Conservation (phyloP, 225 moss, liverwort and hornwort species). For the Pseudoscleropodium purum region DNA sequence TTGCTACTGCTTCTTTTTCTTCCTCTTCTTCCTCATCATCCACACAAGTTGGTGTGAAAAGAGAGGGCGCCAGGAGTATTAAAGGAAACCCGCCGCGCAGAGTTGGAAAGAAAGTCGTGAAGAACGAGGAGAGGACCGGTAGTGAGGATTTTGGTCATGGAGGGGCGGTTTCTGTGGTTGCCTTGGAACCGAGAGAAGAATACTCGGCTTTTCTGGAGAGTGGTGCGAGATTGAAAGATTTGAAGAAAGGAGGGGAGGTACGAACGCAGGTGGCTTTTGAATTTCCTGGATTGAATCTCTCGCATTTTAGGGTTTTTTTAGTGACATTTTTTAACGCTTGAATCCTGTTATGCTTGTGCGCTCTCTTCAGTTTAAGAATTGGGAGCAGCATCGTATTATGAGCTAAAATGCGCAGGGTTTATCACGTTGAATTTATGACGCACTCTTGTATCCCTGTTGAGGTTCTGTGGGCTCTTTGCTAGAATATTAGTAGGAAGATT, state of each 20-base stretch:
- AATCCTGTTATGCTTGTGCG: background rate
- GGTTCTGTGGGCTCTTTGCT: background rate
- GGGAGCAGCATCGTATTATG: no score
- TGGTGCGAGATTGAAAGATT: slow-evolving; percentile 18
- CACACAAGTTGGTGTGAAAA: background rate
- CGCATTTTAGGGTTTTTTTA: background rate
- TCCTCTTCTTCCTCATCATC: background rate
- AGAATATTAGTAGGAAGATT: no score
- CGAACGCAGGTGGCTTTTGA: background rate
- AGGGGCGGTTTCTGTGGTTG: slow-evolving; percentile 27
- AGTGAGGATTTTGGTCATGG: slow-evolving; percentile 3
- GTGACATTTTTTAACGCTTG: background rate
- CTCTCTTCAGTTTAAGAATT: background rate
- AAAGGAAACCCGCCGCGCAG: slow-evolving; percentile 18
- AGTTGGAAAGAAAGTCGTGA: slow-evolving; percentile 20
- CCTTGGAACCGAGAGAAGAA: slow-evolving; percentile 39
- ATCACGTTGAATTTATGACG: background rate
- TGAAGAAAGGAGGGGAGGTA: background rate
- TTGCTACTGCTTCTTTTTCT: background rate
- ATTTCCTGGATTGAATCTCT: background rate
- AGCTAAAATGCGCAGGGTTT: background rate
- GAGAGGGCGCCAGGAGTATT: background rate
- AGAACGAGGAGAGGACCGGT: background rate
- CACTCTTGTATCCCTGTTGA: background rate
- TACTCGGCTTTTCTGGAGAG: background rate